Evolutionary conservation across 495 filamentous ascomycete genomes (phyloP), one percentile per base, ranked within the genome.

Genomic region (Penicillium pulvis): DNA sequence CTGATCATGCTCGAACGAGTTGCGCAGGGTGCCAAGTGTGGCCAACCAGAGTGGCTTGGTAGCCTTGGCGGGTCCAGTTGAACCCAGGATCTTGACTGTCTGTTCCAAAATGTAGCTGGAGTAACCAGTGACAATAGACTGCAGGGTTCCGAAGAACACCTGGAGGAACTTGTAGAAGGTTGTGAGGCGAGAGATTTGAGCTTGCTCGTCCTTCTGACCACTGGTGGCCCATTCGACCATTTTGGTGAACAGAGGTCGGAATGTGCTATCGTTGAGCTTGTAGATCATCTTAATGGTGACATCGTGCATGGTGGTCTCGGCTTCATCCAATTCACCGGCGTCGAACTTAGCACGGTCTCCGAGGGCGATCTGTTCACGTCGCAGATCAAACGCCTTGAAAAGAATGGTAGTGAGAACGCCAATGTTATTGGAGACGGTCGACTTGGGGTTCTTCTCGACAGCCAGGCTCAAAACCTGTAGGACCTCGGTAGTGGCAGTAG

Each of bases 241-340:
- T 54, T 85, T 84, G 16, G 84, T 80, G 71, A 98, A 98, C 51
- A 98, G 85, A 0, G 94, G 94, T n/a, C 93, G 84, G 83, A 98
- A 98, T 17, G 89, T 84, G n/a, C 88, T 85, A 71, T 98, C 95
- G 72, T 97, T 98, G 20, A 98, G 82, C 80, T 97, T 97, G 75
- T 95, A 90, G 51, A 94, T 89, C 86, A 96, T 93, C 70, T 91
- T 89, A 41, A 98, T 84, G 0, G 85, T 86, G 3, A 86, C 79
- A 11, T 87, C 79, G 61, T 90, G 85, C 53, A 90, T 62, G 3
- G 75, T 65, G 31, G 75, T 76, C 70, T 96, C 91, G n/a, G 90
- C 76, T 48, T 82, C 78, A 26, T 83, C 77, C 30, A 92, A 65
- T 39, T 84, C 81, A 6, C 75, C 73, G 30, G 75, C 71, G 26